phyloP scores from a whole-genome alignment of 2,329 filamentous ascomycete species.

The Dendrostoma leiphaemia region DNA sequence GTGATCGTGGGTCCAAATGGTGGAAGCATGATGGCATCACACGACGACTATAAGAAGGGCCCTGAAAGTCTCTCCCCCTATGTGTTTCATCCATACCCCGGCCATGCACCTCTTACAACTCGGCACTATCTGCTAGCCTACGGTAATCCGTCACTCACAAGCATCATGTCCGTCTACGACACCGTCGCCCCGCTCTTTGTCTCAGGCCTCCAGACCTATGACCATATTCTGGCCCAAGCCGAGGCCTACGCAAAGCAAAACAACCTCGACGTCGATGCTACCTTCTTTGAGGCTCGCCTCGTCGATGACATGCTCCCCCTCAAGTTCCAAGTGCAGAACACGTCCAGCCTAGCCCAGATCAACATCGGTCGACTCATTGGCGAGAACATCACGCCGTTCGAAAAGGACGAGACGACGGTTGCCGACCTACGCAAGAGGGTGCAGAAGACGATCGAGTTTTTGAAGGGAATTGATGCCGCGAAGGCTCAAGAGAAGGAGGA shows the following conservation, averaged over 20 bases:
- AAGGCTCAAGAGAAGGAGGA: conserved; percentile 26
- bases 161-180: conserved; percentile 26
- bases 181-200: conserved; percentile 26
- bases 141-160: background rate
- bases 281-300: conserved; percentile 28
- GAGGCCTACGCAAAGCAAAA: conserved; percentile 27
- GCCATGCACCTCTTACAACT: too few species aligned
- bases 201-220: conserved; percentile 29
- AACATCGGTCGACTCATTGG: conserved; percentile 27
- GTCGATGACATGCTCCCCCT: conserved; percentile 32
- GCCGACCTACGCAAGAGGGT: conserved; percentile 16
- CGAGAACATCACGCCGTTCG: conserved; percentile 21
- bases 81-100: too few species aligned
- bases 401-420: conserved; percentile 21
- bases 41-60: conserved; percentile 11
- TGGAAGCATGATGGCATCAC: background rate
- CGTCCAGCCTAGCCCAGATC: conserved; percentile 26
- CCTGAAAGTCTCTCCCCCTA: background rate
- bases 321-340: conserved; percentile 32
- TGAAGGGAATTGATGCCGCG: conserved; percentile 26
- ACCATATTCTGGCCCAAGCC: conserved; percentile 28
- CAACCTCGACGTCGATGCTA: conserved; percentile 24
- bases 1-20: conserved; percentile 2
- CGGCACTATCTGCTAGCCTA: too few species aligned
- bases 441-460: conserved; percentile 15